Conservation (phyloP, 345 rosid genomes). For the Hibiscus tridactylites region DNA sequence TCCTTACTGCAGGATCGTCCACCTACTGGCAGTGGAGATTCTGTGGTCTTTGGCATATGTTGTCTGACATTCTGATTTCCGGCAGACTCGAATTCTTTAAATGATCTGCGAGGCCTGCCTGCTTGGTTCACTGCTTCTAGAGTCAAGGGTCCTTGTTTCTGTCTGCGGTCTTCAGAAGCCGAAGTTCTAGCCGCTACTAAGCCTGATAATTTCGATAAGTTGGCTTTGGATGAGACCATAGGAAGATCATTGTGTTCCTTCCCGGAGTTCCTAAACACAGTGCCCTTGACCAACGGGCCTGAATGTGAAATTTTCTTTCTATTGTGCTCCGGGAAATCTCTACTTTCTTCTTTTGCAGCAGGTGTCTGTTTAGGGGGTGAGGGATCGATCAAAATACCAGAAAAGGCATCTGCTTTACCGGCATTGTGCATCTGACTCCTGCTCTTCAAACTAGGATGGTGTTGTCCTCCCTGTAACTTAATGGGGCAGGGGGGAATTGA, state of each 20-base stretch:
- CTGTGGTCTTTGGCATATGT: conserved; percentile 16
- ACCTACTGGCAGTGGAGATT: conserved; percentile 24
- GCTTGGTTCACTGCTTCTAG: conserved; percentile 22
- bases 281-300: conserved; percentile 43
- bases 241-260: conserved; percentile 24
- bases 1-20: conserved; percentile 24
- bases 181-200: conserved; percentile 34
- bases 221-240: conserved; percentile 18
- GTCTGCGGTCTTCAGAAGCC: conserved; percentile 24
- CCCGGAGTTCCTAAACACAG: conserved; percentile 24
- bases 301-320: conserved; percentile 39
- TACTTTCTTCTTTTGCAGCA: conserved; percentile 27
- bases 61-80: conserved; percentile 27
- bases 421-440: conserved; percentile 25
- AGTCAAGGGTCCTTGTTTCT: conserved; percentile 21
- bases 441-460: conserved; percentile 19
- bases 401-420: conserved; percentile 25
- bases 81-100: conserved; percentile 13
- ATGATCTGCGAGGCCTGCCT: conserved; percentile 21
- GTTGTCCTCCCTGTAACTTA: conserved; percentile 29
- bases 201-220: conserved; percentile 37
- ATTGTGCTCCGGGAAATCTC: conserved; percentile 28
- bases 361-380: conserved; percentile 22
- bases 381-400: conserved; percentile 31
- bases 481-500: too few species aligned